These are phyloP conservation scores for Turritis glabra DNA, from an alignment of 345 rosid genomes.

Conservation along the genomic window DNA sequence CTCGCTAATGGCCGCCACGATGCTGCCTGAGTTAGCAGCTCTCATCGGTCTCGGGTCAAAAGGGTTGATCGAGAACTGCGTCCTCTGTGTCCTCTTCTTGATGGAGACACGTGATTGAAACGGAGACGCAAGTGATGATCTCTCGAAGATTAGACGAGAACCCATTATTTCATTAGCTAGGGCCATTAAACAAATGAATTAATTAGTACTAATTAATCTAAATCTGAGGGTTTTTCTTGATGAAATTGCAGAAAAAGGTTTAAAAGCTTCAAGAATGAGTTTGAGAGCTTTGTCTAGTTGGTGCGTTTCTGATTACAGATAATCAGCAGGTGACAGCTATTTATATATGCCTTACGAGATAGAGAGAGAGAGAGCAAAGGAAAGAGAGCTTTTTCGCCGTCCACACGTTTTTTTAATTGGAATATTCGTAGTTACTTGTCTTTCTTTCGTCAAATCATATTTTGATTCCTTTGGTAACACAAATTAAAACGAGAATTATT, in stretches of 20 bases:
- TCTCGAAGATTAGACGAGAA: slow-evolving; percentile 41
- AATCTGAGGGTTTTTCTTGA: neutral
- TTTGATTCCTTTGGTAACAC: neutral
- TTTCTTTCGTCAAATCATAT: slow-evolving; percentile 5
- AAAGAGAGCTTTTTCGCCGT: slow-evolving; percentile 33
- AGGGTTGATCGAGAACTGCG: slow-evolving; percentile 32
- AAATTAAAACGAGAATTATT: neutral
- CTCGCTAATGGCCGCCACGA: slow-evolving; percentile 64
- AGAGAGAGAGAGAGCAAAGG: neutral
- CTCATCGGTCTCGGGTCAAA: slow-evolving; percentile 31
- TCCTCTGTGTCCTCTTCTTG: slow-evolving; percentile 31
- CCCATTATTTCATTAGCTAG: slow-evolving; percentile 69
- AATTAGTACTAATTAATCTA: neutral
- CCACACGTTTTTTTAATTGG: slow-evolving; percentile 78
- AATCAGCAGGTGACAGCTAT: neutral
- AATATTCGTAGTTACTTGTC: slow-evolving; percentile 24
- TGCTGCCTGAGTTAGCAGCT: slow-evolving; percentile 22
- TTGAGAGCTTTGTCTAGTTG: neutral
- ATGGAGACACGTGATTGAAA: slow-evolving; percentile 31
- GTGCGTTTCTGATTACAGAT: slow-evolving; percentile 4
- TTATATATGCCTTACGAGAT: slow-evolving; percentile 22
- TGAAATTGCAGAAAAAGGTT: neutral
- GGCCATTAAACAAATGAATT: slow-evolving; percentile 46
- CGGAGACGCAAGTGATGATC: slow-evolving; percentile 46
- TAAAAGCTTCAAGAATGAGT: slow-evolving; percentile 9